Evolutionary conservation across 345 rosid genomes (phyloP), one percentile per base, ranked within the genome.

Genomic region (Geranium brycei): DNA sequence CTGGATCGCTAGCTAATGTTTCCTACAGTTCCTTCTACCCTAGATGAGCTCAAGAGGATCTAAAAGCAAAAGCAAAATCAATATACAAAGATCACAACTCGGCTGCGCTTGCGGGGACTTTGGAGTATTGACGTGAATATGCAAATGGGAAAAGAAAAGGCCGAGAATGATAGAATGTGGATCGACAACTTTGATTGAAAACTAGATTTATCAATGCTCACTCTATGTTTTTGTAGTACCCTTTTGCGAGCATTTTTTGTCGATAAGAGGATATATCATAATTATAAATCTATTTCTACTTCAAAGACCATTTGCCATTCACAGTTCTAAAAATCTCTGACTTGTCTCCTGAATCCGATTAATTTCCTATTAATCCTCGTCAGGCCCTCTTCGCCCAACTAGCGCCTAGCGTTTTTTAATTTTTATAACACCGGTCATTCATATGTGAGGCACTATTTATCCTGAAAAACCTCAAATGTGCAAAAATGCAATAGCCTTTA

Each of bases 171-270:
- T 4, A 35, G 41, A 35, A 35, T 35, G 41, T 7, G 41, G 41
- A 35, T 35, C 41, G 10, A 35, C 41, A 35, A 35, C 41, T 35
- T 35, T 35, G 41, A 35, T 35, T 1, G 41, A 35, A 35, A 7
- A 35, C 41, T 4, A 35, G 41, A 35, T 35, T 35, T 35, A 4
- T 35, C 84, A 75, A 72, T 75, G 87, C 97, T 90, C 97, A 88
- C 97, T 85, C 91, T 60, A 93, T 93, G 77, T 82, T 87, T 69
- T 76, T 75, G 80, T 78, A 83, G 74, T 87, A 85, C 59, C 83
- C 72, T 69, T 82, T 86, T 3, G 64, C 69, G 51, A 63, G 73
- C 65, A 66, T 70, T 51, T 62, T 67, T 71, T 87, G 90, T 68
- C 87, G 75, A 16, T 81, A 79, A 41, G 90, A 74, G 77, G 99